Conservation (phyloP, 805 yeast species). For the Candida anglica region DNA sequence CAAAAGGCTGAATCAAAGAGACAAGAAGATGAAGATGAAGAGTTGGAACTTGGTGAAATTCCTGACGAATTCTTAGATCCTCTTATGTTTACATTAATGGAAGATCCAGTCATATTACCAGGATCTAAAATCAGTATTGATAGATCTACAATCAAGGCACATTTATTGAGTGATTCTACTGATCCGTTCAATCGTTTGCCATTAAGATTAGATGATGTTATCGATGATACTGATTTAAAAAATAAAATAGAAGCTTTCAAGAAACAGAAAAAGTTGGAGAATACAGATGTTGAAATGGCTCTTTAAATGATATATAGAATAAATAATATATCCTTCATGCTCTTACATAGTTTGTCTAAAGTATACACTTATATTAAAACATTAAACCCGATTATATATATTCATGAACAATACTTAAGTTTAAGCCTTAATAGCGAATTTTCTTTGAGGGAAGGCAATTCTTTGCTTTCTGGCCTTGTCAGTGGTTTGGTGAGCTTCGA, state of each 20-base stretch:
- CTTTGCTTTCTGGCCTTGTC: constrained; percentile 87
- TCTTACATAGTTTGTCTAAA: constrained; percentile 9
- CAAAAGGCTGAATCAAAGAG: constrained; percentile 60
- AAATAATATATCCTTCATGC: neutral
- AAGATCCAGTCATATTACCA: constrained; percentile 94
- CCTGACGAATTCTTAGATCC: constrained; percentile 98
- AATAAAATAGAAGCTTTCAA: constrained; percentile 58
- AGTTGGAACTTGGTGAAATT: constrained; percentile 81
- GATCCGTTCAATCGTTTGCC: constrained; percentile 98
- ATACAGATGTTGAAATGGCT: constrained; percentile 16
- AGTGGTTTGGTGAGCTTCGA: constrained; percentile 79
- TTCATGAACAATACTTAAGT: constrained; percentile 6
- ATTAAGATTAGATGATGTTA: constrained; percentile 80
- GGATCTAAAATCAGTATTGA: constrained; percentile 82
- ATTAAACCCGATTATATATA: constrained; percentile 9
- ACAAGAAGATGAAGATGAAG: constrained; percentile 71
- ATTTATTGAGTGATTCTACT: constrained; percentile 87
- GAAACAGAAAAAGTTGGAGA: constrained; percentile 31
- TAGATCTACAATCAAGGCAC: constrained; percentile 87
- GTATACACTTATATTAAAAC: constrained; percentile 14
- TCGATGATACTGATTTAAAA: constrained; percentile 70
- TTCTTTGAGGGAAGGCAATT: constrained; percentile 97
- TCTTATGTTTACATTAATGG: constrained; percentile 92
- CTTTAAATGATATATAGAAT: constrained; percentile 7
- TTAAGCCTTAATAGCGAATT: constrained; percentile 98